Evolutionary conservation across 2,329 filamentous ascomycete species (phyloP).

Genomic region (Capronia epimyces): DNA sequence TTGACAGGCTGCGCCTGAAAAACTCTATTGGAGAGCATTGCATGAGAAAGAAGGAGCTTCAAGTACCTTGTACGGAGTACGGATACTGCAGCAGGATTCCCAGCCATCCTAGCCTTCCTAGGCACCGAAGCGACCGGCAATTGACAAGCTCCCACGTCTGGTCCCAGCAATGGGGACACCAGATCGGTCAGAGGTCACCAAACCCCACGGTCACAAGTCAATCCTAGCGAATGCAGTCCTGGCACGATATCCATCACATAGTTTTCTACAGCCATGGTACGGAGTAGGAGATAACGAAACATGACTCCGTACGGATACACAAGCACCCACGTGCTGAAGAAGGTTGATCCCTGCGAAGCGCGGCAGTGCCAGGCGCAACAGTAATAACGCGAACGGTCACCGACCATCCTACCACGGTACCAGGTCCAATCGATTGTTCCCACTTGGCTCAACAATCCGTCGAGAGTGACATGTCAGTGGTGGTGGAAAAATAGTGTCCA

Average conservation of each 20-base stretch:
- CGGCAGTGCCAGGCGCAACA: not conserved
- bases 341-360: not conserved
- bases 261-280: not conserved
- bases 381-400: not conserved
- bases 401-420: not conserved
- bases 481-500: not conserved
- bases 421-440: not conserved
- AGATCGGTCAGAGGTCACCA: not conserved
- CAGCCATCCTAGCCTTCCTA: conserved; percentile 2
- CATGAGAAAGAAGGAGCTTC: not conserved
- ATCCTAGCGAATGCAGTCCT: not conserved
- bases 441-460: not conserved
- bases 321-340: not conserved
- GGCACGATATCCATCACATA: not conserved
- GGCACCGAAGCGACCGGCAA: conserved; percentile 5
- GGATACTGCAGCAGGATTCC: not conserved
- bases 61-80: not conserved
- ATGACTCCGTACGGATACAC: no score
- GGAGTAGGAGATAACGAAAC: not conserved
- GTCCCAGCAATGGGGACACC: conserved; percentile 7
- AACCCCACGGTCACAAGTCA: not conserved
- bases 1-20: not conserved
- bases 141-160: conserved; percentile 1
- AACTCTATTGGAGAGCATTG: not conserved
- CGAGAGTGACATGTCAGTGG: not conserved